These are phyloP conservation scores for Trichosporon asahii DNA, from an alignment of 1,284 basidiomycete genomes.

Conservation along the genomic window DNA sequence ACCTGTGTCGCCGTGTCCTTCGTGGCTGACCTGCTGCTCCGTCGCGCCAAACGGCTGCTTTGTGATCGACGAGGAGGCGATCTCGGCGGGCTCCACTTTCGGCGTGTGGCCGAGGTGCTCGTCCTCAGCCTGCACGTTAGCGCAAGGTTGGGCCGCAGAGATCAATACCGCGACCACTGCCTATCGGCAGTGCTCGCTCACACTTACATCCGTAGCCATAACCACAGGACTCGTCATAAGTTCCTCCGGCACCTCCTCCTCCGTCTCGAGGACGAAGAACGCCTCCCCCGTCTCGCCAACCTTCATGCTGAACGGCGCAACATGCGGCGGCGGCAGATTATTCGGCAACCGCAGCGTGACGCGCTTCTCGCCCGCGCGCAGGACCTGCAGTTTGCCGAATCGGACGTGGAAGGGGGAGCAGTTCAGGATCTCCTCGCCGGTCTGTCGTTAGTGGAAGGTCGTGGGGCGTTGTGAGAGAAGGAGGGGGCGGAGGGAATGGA, in stretches of 20 bases:
- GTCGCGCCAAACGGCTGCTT: slow-evolving; percentile 49
- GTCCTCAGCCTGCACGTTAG: slow-evolving; percentile 15
- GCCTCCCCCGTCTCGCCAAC: slow-evolving; percentile 98
- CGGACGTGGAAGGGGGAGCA: slow-evolving; percentile 97
- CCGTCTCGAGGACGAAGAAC: slow-evolving; percentile 97
- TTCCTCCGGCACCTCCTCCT: slow-evolving; percentile 86
- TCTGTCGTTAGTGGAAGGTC: slow-evolving; percentile 17
- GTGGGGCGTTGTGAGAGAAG: background rate
- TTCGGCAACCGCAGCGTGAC: slow-evolving; percentile 69
- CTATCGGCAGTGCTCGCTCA: background rate
- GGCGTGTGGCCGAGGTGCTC: slow-evolving; percentile 1
- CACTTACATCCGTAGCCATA: slow-evolving; percentile 49
- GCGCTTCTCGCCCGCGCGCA: slow-evolving; percentile 91
- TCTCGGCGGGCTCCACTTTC: background rate
- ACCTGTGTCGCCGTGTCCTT: slow-evolving; percentile 21
- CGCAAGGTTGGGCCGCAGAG: too few species aligned
- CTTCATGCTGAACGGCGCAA: slow-evolving; percentile 91
- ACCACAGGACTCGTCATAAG: slow-evolving; percentile 90
- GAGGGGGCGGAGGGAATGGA: background rate
- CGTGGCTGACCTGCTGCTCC: slow-evolving; percentile 31
- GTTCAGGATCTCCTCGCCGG: slow-evolving; percentile 62
- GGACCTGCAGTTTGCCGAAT: slow-evolving; percentile 96
- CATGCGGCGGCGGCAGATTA: slow-evolving; percentile 48
- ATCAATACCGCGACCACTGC: background rate
- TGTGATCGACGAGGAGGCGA: slow-evolving; percentile 26